Evolutionary conservation across 2,329 filamentous ascomycete species (phyloP), one percentile per base, ranked within the genome.

Genomic region (Fusarium oxysporum): DNA sequence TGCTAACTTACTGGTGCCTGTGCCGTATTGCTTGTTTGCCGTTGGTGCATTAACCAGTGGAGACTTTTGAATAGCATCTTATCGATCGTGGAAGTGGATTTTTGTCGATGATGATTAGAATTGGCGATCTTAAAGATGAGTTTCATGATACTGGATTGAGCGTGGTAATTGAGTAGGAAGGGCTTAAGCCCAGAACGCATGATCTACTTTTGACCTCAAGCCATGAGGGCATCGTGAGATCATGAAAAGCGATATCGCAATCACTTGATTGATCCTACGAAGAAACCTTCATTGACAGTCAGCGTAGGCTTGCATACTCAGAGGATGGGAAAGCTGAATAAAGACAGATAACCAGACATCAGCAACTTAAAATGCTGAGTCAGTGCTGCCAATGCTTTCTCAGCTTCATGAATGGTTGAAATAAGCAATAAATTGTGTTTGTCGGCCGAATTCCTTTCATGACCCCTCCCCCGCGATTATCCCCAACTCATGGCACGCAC

Each of bases 381-480:
- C 62, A 56, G 43, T 21, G 10, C 16, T 13, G 3, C 17, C 23
- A 23, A 32, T 40, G 14, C 33, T 30, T 59, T 54, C 40, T 54
- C 28, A 33, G 28, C 47, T 14, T 33, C 37, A 25, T 23, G 16
- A 17, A 62, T 21, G 28, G 28, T 45, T 25, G 28, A 30, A 51
- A 62, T 19, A 38, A 44, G 47, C 28, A 62, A 23, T 35, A 21
- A 33, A 57, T 37, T n/a, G 35, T 43, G 32, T 58, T 53, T 53
- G 58, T 40, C 55, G 25, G 64, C 41, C 56, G 45, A 50, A 50
- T 44, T 62, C 11, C 47, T 68, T 61, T 55, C 47, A 40, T 33
- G 21, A 68, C 74, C 72, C 70, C 74, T 76, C 73, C 75, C 74
- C 75, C 75, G 68, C 75, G 62, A 76, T 74, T 66, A 23, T 68